Evolutionary conservation across 257 asterid species (phyloP).

Genomic region (Solanum tarapatanum): DNA sequence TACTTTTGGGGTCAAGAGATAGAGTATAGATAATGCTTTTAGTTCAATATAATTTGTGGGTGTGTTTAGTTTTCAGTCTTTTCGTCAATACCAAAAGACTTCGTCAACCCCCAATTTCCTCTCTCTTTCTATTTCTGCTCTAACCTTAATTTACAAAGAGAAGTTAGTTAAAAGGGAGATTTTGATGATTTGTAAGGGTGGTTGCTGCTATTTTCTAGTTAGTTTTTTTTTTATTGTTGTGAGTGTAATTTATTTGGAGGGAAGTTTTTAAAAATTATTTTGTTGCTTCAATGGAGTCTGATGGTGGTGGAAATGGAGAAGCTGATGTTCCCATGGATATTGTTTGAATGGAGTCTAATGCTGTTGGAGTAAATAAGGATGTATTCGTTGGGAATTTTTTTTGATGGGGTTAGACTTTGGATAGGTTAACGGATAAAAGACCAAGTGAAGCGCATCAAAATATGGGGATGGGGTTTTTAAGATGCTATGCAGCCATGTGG

Average conservation of each 20-base stretch:
- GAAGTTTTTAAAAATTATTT: neutral
- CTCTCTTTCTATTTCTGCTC: neutral
- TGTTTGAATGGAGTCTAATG: neutral
- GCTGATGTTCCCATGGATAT: too few relatives aligned
- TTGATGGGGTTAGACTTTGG: neutral
- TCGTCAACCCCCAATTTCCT: constrained; percentile 1
- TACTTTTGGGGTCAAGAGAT: neutral
- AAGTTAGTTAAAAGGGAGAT: neutral
- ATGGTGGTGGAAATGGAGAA: too few relatives aligned
- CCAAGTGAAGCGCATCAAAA: too few relatives aligned
- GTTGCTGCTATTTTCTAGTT: neutral
- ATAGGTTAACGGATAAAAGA: too few relatives aligned
- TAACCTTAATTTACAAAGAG: neutral
- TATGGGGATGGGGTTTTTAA: too few relatives aligned
- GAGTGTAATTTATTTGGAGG: constrained; percentile 5
- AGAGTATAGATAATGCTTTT: neutral
- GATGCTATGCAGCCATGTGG: too few relatives aligned
- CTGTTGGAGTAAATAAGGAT: neutral
- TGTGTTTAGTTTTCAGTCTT: constrained; percentile 12
- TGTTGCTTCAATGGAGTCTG: neutral
- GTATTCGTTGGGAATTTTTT: neutral
- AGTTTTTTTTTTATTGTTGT: constrained; percentile 4
- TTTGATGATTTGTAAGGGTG: constrained; percentile 7
- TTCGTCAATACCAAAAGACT: constrained; percentile 8
- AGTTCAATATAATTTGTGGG: constrained; percentile 24